Percentiles rank a stretch among this genome's conserved stretches.
These are phyloP conservation scores for Chaetomium strumarium DNA, from an alignment of 2,329 filamentous ascomycete species.

Conservation along the genomic window DNA sequence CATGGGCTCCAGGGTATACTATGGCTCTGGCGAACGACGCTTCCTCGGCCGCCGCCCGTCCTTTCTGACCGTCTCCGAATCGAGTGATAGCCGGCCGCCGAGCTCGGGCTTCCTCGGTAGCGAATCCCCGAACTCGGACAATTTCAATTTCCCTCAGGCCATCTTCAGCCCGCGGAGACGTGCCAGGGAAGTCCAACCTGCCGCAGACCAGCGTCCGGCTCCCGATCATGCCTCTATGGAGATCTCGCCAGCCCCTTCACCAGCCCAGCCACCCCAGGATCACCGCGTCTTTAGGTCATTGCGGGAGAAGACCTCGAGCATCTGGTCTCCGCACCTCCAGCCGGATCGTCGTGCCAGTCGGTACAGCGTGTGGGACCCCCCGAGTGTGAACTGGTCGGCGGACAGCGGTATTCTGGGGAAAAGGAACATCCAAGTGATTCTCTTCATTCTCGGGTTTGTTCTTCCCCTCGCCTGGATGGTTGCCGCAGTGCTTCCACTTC, in stretches of 20 bases:
- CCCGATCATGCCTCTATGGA: slow-evolving; percentile 39
- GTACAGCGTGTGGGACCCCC: slow-evolving; percentile 66
- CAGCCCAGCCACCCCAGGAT: slow-evolving; percentile 27
- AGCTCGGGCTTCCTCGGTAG: slow-evolving; percentile 42
- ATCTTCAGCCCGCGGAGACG: slow-evolving; percentile 43
- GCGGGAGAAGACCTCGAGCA: slow-evolving; percentile 47
- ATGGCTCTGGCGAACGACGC: slow-evolving; percentile 58
- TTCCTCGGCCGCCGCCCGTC: slow-evolving; percentile 43
- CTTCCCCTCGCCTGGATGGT: slow-evolving; percentile 78
- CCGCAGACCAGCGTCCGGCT: slow-evolving; percentile 24
- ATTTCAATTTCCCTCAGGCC: slow-evolving; percentile 39
- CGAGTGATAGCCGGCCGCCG: slow-evolving; percentile 41
- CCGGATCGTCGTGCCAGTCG: slow-evolving; percentile 54
- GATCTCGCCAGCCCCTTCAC: slow-evolving; percentile 34
- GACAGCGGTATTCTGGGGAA: slow-evolving; percentile 56
- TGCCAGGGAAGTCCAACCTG: slow-evolving; percentile 33
- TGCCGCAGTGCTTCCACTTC: slow-evolving; percentile 67
- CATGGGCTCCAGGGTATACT: slow-evolving; percentile 54
- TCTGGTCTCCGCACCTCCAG: slow-evolving; percentile 70
- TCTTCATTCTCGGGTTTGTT: slow-evolving; percentile 73
- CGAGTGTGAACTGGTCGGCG: slow-evolving; percentile 59
- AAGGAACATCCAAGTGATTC: slow-evolving; percentile 66
- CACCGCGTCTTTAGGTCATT: slow-evolving; percentile 29
- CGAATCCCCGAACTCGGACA: slow-evolving; percentile 46
- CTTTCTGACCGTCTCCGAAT: slow-evolving; percentile 42